These are phyloP conservation scores for Bolboschoenoplectus hybrid DNA, from an alignment of 202 grass and related monocot species.

Conservation along the genomic window DNA sequence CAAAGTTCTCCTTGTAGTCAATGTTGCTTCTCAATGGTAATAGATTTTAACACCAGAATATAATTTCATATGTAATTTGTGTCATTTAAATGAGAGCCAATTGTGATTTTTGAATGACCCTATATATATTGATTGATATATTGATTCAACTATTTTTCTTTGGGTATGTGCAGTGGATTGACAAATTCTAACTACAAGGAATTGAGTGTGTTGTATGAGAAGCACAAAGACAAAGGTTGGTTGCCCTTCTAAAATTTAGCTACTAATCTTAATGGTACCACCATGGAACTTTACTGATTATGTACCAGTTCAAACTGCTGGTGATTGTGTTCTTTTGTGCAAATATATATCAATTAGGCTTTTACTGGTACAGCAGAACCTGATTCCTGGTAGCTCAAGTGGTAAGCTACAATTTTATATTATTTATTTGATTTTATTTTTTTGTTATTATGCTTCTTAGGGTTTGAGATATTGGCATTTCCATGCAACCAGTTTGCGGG, in stretches of 20 bases:
- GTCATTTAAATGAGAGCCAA: not conserved
- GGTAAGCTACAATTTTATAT: not conserved
- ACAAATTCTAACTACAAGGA: conserved; percentile 71
- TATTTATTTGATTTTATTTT: conserved; percentile 2
- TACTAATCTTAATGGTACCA: not conserved
- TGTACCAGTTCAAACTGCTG: not conserved
- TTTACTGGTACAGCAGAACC: not conserved
- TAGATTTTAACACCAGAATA: not conserved
- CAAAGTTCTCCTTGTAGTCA: conserved; percentile 49
- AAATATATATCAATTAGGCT: not conserved
- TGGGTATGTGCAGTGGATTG: conserved; percentile 50
- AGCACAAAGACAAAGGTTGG: conserved; percentile 56
- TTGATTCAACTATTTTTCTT: conserved; percentile 1
- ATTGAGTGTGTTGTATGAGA: conserved; percentile 65
- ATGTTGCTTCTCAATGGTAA: conserved; percentile 55
- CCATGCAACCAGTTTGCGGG: conserved; percentile 74
- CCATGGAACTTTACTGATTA: not conserved
- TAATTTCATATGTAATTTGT: not conserved
- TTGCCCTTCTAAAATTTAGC: not conserved
- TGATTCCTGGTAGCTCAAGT: not conserved
- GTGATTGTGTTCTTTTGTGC: not conserved
- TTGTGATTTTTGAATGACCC: conserved; percentile 3
- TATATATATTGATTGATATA: not conserved
- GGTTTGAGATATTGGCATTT: conserved; percentile 73
- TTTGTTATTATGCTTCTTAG: conserved; percentile 29